phyloP scores from a whole-genome alignment of 106 monocot genomes.

The Acanthochlamys bracteata region DNA sequence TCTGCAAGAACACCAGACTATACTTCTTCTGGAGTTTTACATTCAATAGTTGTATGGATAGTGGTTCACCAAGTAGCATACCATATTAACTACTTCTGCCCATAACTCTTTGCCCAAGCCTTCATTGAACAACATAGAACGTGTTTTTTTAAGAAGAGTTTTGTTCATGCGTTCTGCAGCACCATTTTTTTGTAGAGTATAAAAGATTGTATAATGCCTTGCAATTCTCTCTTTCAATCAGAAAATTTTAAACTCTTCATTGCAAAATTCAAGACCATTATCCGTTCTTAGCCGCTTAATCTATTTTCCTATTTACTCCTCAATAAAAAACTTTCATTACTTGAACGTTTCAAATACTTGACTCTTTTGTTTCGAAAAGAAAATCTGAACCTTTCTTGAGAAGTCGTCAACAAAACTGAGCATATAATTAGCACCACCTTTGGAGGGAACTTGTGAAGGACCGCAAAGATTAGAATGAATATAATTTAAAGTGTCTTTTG shows the following conservation, averaged over 20 bases:
- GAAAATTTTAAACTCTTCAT: constrained; percentile 10
- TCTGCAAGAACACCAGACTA: constrained; percentile 13
- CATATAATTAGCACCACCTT: constrained; percentile 5
- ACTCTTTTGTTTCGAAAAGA: constrained; percentile 11
- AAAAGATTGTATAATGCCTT: constrained; percentile 1
- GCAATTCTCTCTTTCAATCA: constrained; percentile 5
- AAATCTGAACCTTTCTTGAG: constrained; percentile 5
- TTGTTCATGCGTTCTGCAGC: constrained; percentile 20
- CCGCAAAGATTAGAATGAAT: constrained; percentile 6
- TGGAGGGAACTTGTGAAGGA: background rate
- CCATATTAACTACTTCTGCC: constrained; percentile 6
- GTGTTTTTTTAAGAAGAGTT: constrained; percentile 5
- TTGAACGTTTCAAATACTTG: constrained; percentile 18
- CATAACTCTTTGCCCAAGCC: constrained; percentile 7
- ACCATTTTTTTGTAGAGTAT: constrained; percentile 19
- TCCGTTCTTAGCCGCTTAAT: constrained; percentile 11
- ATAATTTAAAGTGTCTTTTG: constrained; percentile 5
- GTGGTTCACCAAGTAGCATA: constrained; percentile 19
- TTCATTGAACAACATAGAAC: constrained; percentile 13
- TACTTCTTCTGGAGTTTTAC: constrained; percentile 10
- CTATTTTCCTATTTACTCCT: constrained; percentile 12
- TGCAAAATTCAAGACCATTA: constrained; percentile 24
- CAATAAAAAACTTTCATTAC: constrained; percentile 10
- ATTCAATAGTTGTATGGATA: constrained; percentile 11
- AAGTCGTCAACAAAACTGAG: constrained; percentile 3